Conservation (phyloP, 805 yeast species). For the Schizosaccharomyces osmophilus region DNA sequence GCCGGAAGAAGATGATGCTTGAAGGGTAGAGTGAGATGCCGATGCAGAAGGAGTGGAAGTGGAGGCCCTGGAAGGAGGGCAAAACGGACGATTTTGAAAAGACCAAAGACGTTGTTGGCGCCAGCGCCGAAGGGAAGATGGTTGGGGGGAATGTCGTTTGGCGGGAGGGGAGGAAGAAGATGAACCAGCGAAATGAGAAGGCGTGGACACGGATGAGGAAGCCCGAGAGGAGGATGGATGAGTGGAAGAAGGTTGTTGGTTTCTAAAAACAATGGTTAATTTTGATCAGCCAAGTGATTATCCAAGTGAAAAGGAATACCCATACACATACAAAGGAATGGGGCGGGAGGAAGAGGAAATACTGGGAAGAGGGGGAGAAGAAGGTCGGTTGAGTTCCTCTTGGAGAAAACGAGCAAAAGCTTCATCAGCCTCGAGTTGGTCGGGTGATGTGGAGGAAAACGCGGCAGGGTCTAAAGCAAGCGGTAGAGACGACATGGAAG, state of each 20-base stretch:
- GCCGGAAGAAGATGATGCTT: not conserved
- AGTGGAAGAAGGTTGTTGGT: not conserved
- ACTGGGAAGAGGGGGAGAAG: not conserved
- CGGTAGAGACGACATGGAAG: not conserved
- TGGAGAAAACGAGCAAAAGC: not conserved
- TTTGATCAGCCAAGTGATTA: too few relatives aligned
- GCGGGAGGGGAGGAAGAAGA: not conserved
- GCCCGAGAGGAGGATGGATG: not conserved
- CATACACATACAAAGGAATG: not conserved
- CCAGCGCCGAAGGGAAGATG: not conserved
- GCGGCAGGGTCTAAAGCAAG: not conserved
- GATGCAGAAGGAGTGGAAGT: not conserved
- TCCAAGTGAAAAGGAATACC: too few relatives aligned
- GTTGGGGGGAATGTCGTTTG: not conserved
- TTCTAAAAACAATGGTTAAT: too few relatives aligned
- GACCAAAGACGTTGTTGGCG: not conserved
- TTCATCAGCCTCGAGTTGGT: not conserved
- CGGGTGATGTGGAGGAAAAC: not conserved
- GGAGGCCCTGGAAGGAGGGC: constrained; percentile 9
- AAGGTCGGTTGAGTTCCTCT: not conserved
- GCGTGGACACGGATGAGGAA: not conserved
- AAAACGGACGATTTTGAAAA: not conserved
- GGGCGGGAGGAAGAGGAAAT: not conserved
- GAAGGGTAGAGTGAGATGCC: not conserved
- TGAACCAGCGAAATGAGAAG: too few relatives aligned